Percentiles rank a stretch among this genome's conserved stretches.
phyloP scores from a whole-genome alignment of 2,329 filamentous ascomycete species.

The Aphanocladium album region DNA sequence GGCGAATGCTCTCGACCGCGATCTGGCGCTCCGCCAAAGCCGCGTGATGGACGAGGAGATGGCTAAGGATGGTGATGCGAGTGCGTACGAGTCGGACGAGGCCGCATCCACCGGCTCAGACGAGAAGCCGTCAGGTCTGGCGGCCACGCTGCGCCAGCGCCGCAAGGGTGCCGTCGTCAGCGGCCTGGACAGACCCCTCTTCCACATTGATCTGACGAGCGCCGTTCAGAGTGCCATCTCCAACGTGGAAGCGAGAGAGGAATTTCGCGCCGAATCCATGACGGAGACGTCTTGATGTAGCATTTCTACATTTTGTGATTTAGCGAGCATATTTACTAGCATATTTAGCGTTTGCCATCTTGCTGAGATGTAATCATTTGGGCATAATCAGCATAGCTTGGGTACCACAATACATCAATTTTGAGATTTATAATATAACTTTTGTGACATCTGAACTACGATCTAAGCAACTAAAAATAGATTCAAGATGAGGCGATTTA shows the following conservation, averaged over 20 bases:
- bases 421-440: too few species aligned
- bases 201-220: constrained; percentile 88
- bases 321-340: background rate
- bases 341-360: background rate
- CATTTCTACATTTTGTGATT: background rate
- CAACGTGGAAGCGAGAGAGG: constrained; percentile 59
- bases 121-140: constrained; percentile 30
- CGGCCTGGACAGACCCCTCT: constrained; percentile 83
- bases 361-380: background rate
- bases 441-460: background rate
- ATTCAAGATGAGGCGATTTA: background rate
- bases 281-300: background rate
- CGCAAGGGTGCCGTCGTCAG: constrained; percentile 64
- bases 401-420: background rate
- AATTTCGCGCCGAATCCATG: constrained; percentile 20
- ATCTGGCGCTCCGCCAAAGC: constrained; percentile 9
- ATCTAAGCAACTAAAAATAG: background rate
- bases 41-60: constrained; percentile 31
- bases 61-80: constrained; percentile 25
- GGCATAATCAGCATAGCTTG: background rate
- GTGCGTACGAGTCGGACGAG: constrained; percentile 27
- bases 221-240: constrained; percentile 83
- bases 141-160: constrained; percentile 21
- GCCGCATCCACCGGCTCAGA: constrained; percentile 17
- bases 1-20: constrained; percentile 49